These are phyloP conservation scores for Pestalotiopsis sp. DNA, from an alignment of 2,329 filamentous ascomycete genomes.

Conservation along the genomic window DNA sequence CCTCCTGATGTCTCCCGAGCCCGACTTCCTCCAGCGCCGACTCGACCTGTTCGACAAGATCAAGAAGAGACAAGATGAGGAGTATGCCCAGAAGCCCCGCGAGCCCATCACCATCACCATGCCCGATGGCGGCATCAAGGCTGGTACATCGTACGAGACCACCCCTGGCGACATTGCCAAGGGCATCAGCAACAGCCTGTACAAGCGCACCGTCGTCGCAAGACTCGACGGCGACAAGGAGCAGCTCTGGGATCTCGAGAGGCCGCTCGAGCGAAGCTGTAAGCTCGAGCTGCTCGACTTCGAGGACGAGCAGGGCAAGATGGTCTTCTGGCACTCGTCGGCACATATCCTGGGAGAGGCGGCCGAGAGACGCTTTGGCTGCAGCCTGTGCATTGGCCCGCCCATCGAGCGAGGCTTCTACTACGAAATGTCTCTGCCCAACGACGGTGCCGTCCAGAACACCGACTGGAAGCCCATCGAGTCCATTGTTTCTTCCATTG, in stretches of 20 bases:
- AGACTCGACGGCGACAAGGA: conserved; percentile 72
- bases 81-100: conserved; percentile 70
- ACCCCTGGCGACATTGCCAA: conserved; percentile 79
- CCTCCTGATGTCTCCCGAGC: conserved; percentile 55
- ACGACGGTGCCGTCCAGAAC: conserved; percentile 69
- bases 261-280: conserved; percentile 86
- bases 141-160: conserved; percentile 87
- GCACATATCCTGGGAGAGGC: conserved; percentile 97
- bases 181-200: conserved; percentile 81
- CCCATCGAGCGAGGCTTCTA: conserved; percentile 93
- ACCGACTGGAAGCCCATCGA: conserved; percentile 85
- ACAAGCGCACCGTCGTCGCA: conserved; percentile 85
- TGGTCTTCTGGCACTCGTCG: conserved; percentile 97
- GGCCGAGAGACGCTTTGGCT: conserved; percentile 82
- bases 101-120: conserved; percentile 76
- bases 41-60: conserved; percentile 87
- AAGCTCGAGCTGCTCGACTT: conserved; percentile 85
- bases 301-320: conserved; percentile 72
- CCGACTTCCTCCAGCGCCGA: conserved; percentile 80
- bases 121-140: conserved; percentile 68
- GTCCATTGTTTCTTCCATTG: conserved; percentile 76
- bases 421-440: conserved; percentile 90
- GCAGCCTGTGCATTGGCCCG: conserved; percentile 90
- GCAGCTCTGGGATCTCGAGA: conserved; percentile 88
- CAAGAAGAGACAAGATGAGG: conserved; percentile 81